phyloP scores from a whole-genome alignment of 495 filamentous ascomycete species.

The Viridothelium virens region DNA sequence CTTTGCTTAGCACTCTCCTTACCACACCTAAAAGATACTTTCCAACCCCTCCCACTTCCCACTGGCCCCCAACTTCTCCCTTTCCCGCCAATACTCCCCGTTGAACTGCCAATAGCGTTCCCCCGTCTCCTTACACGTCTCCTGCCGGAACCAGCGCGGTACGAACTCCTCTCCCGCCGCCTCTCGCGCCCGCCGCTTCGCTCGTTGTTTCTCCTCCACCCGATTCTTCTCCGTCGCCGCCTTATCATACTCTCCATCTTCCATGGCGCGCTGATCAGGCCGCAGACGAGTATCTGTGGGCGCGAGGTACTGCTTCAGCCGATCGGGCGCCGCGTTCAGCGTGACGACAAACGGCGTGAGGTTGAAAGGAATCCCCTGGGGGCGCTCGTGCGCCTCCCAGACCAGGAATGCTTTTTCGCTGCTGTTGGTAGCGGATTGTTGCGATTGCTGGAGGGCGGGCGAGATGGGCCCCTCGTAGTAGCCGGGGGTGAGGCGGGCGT shows the following conservation, averaged over 20 bases:
- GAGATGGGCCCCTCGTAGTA: conserved; percentile 75
- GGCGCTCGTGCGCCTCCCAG: conserved; percentile 80
- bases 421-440: conserved; percentile 37
- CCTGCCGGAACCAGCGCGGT: conserved; percentile 78
- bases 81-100: conserved; percentile 75
- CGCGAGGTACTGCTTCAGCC: conserved; percentile 62
- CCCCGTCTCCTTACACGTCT: conserved; percentile 49
- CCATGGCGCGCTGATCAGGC: conserved; percentile 98
- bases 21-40: conserved; percentile 52
- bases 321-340: conserved; percentile 78
- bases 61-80: conserved; percentile 48
- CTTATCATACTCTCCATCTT: conserved; percentile 89
- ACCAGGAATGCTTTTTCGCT: conserved; percentile 66
- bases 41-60: conserved; percentile 48
- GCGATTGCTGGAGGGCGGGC: conserved; percentile 36
- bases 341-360: conserved; percentile 93
- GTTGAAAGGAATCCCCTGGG: conserved; percentile 86
- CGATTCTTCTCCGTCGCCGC: conserved; percentile 92
- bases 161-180: conserved; percentile 67
- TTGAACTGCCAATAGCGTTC: conserved; percentile 86
- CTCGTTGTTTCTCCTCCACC: conserved; percentile 87
- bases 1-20: neutral
- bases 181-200: conserved; percentile 65
- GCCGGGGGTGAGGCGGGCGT: conserved; percentile 84
- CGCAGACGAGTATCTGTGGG: conserved; percentile 87